Conservation (phyloP, 2,329 filamentous ascomycete genomes). For the Penicillium sp. region DNA sequence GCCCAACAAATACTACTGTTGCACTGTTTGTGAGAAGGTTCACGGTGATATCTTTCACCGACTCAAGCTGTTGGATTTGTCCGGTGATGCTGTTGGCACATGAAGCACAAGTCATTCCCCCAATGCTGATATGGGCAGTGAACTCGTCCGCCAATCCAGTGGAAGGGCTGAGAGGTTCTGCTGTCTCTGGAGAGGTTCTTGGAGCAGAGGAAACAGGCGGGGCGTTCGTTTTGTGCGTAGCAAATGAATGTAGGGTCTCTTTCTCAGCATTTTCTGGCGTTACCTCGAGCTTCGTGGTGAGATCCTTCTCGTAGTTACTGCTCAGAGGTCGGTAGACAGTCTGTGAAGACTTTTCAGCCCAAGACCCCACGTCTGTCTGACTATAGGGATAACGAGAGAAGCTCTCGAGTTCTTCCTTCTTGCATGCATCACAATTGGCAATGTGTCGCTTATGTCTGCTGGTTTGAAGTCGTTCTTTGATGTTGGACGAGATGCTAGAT, state of each 20-base stretch:
- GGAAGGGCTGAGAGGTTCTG: slow-evolving; percentile 5
- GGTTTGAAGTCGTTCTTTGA: slow-evolving; percentile 18
- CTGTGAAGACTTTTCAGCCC: slow-evolving; percentile 14
- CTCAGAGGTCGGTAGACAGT: neutral
- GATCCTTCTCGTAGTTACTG: slow-evolving; percentile 1
- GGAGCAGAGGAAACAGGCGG: neutral
- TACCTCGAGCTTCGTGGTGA: neutral
- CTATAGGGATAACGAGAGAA: slow-evolving; percentile 13
- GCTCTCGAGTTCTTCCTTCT: slow-evolving; percentile 37
- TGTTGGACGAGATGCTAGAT: slow-evolving; percentile 20
- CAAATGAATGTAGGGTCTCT: neutral
- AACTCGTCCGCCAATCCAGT: slow-evolving; percentile 17
- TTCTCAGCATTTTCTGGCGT: neutral
- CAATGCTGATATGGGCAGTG: slow-evolving; percentile 49
- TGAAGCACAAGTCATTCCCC: slow-evolving; percentile 70
- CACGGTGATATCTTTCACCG: slow-evolving; percentile 57
- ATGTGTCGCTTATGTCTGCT: slow-evolving; percentile 40
- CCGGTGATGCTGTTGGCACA: slow-evolving; percentile 63
- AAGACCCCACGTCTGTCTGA: slow-evolving; percentile 14
- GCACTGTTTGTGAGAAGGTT: slow-evolving; percentile 67
- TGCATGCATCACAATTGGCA: slow-evolving; percentile 51
- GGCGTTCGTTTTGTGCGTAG: slow-evolving; percentile 1
- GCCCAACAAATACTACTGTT: slow-evolving; percentile 54
- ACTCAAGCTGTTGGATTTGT: slow-evolving; percentile 56
- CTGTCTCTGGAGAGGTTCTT: neutral